Base-by-base conservation (phyloP, 306 rosid genomes). In the Vigna radiata region DNA sequence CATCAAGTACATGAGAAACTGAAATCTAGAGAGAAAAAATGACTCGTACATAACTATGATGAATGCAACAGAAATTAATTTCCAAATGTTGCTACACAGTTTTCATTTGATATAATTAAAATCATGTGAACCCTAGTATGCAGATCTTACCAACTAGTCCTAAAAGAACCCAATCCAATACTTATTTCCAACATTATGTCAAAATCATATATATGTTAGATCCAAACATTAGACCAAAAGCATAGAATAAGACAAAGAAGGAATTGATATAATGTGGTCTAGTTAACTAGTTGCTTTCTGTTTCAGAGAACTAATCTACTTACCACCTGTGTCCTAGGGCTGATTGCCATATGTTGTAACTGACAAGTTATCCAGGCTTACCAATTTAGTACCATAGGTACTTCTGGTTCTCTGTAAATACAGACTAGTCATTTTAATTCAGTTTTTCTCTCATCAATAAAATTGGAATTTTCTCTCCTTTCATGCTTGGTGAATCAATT, bases 1-100 rank as follows among this genome's bases (percentile, higher is more conserved):
- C 62, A 87, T 73, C n/a, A 71, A 83, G 83, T 49, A 50, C 84
- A 72, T 15, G 41, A 50, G 66, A 43, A 55, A 46, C 23, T 69
- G 18, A 64, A 71, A 33, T 53, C 27, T 41, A 70, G 41, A 11
- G 33, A 29, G 1, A 6, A 4, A 5, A 50, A 48, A 44, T 43
- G 31, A 49, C 19, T 23, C 17, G n/a, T 2, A 36, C 70, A 50
- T 13, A 52, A 69, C 44, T 41, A 81, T 15, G 66, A 62, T 36
- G 53, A 58, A 37, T 36, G 25, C 8, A 12, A 14, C 14, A 65
- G 44, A 29, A 76, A 25, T 52, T 58, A 21, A 68, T 15, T 47
- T 44, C 25, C 58, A 43, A 43, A 27, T 4, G 44, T 58, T 47
- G 63, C 18, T 17, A 72, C 16, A 79, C 41, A 23, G 23, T 27